Evolutionary conservation across 208 protist species (phyloP).

Genomic region (Porcisia hertigi): DNA sequence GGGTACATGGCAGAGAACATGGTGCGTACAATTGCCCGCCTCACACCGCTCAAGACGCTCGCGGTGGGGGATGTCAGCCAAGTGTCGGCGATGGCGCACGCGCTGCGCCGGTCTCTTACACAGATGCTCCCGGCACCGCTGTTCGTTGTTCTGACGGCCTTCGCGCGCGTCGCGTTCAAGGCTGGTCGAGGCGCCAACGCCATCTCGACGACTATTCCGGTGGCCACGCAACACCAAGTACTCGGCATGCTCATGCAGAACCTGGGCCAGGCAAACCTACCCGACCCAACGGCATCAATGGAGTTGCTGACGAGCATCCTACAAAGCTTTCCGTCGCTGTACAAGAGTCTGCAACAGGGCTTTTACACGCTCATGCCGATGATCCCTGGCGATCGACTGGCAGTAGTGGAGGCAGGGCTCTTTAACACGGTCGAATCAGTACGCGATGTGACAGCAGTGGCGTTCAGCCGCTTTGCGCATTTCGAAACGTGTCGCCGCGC

Average conservation of each 20-base stretch:
- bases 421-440: constrained; percentile 75
- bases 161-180: constrained; percentile 85
- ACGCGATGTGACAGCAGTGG: constrained; percentile 70
- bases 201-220: constrained; percentile 76
- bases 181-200: constrained; percentile 73
- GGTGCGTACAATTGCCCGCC: constrained; percentile 49
- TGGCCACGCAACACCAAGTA: constrained; percentile 89
- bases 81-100: constrained; percentile 61
- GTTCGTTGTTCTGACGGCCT: constrained; percentile 74
- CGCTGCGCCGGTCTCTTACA: constrained; percentile 61
- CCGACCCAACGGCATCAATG: constrained; percentile 65
- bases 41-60: constrained; percentile 54
- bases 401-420: constrained; percentile 60
- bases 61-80: constrained; percentile 60
- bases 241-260: constrained; percentile 85
- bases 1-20: constrained; percentile 58
- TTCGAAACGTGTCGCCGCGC: constrained; percentile 80
- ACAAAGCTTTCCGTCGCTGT: constrained; percentile 78
- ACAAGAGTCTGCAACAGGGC: constrained; percentile 86
- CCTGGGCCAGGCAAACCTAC: constrained; percentile 62
- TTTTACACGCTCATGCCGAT: constrained; percentile 79
- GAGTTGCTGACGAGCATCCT: constrained; percentile 74
- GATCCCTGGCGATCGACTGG: constrained; percentile 59
- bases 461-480: constrained; percentile 73
- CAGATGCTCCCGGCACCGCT: constrained; percentile 85